Conservation (phyloP, 345 rosid genomes). For the Turritis glabra region DNA sequence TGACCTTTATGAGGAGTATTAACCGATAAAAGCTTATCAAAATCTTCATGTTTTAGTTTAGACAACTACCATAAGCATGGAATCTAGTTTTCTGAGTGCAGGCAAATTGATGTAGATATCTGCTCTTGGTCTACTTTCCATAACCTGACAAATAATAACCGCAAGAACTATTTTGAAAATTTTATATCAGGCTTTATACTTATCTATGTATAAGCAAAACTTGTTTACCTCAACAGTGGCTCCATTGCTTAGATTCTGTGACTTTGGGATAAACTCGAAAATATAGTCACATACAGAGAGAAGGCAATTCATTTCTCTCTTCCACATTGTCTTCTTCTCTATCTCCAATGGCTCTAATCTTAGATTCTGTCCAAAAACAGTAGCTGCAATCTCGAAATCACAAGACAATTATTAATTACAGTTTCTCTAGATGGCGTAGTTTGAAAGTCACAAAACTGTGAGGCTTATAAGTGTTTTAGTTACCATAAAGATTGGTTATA, state of each 20-base stretch:
- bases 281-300: constrained; percentile 80
- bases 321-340: constrained; percentile 85
- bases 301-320: constrained; percentile 88
- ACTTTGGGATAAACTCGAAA: constrained; percentile 62
- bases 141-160: constrained; percentile 45
- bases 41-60: background rate
- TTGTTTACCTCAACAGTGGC: constrained; percentile 57
- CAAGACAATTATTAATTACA: background rate
- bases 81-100: constrained; percentile 82
- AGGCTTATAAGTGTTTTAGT: background rate
- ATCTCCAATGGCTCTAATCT: constrained; percentile 77
- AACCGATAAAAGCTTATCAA: background rate
- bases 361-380: constrained; percentile 85
- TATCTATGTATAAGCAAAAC: background rate
- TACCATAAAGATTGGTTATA: constrained; percentile 87
- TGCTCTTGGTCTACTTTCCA: constrained; percentile 70
- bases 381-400: constrained; percentile 48
- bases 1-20: background rate
- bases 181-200: background rate
- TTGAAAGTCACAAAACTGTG: background rate
- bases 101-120: constrained; percentile 88
- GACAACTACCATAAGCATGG: constrained; percentile 75
- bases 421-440: constrained; percentile 3
- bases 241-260: constrained; percentile 59
- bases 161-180: background rate